Evolutionary conservation across 2,329 filamentous ascomycete species (phyloP).

Genomic region (Calonectria ilicicola): DNA sequence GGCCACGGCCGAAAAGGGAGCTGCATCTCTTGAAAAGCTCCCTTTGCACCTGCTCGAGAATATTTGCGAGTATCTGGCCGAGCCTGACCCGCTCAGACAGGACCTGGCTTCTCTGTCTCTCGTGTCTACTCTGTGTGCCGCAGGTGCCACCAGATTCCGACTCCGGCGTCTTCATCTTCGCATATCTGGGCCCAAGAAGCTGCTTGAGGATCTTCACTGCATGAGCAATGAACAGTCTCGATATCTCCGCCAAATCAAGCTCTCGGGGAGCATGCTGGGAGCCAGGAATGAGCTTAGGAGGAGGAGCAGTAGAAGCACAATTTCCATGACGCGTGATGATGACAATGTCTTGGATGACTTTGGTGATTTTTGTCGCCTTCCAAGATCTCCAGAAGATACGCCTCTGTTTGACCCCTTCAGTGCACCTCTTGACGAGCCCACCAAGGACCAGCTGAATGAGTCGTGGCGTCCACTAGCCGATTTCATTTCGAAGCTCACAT

Average conservation of each 20-base stretch:
- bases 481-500: conserved; percentile 4
- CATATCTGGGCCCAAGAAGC: neutral
- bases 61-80: neutral
- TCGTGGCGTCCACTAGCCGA: conserved; percentile 11
- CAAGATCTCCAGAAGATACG: too few relatives aligned
- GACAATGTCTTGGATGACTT: neutral
- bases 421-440: neutral
- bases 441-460: neutral
- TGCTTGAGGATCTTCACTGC: neutral
- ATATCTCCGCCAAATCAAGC: neutral
- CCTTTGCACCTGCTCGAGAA: neutral
- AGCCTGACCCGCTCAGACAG: neutral
- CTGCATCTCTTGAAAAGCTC: neutral
- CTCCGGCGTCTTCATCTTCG: neutral
- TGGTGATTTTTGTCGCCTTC: neutral
- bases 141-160: neutral
- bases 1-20: neutral
- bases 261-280: neutral
- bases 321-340: too few relatives aligned
- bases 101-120: neutral
- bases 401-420: neutral
- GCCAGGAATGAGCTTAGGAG: neutral
- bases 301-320: neutral
- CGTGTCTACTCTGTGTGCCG: neutral
- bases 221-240: neutral